Evolutionary conservation across 2,329 filamentous ascomycete species (phyloP).

Genomic region (Basipetospora sp.): DNA sequence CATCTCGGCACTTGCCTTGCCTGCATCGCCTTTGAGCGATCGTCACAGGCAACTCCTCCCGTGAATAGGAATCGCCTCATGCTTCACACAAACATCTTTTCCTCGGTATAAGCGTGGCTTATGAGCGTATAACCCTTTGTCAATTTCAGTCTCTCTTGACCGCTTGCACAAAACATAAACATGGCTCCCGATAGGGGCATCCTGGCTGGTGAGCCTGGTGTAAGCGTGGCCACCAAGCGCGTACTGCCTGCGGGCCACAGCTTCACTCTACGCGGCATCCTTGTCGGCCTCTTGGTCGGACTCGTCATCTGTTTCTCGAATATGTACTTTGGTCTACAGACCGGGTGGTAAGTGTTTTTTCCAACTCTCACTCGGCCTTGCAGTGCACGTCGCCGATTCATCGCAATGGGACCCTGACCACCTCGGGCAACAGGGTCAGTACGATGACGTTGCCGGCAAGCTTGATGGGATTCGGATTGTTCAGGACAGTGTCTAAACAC

Average conservation of each 20-base stretch:
- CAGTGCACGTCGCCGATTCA: too few relatives aligned
- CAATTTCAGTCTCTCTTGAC: too few relatives aligned
- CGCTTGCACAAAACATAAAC: too few relatives aligned
- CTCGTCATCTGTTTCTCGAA: conserved; percentile 91
- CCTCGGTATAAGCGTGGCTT: too few relatives aligned
- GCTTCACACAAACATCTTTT: too few relatives aligned
- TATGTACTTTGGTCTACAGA: conserved; percentile 97
- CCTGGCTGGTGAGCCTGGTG: not conserved
- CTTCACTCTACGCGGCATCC: conserved; percentile 71
- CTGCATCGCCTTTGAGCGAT: too few relatives aligned
- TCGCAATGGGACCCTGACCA: not conserved
- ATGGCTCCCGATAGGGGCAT: conserved; percentile 1
- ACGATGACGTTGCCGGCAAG: conserved; percentile 96
- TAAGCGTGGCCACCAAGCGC: not conserved
- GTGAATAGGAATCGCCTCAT: too few relatives aligned
- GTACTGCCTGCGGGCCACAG: conserved; percentile 35
- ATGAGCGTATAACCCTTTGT: too few relatives aligned
- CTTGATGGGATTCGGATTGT: conserved; percentile 85
- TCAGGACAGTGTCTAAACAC: conserved; percentile 60
- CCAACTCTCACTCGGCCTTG: not conserved
- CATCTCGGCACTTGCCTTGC: too few relatives aligned
- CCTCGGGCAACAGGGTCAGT: conserved; percentile 30
- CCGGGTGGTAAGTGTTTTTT: conserved; percentile 37
- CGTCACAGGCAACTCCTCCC: too few relatives aligned
- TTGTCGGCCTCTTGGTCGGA: conserved; percentile 70